Conservation (phyloP, 768 basidiomycete species). For the Boletus speciosus region DNA sequence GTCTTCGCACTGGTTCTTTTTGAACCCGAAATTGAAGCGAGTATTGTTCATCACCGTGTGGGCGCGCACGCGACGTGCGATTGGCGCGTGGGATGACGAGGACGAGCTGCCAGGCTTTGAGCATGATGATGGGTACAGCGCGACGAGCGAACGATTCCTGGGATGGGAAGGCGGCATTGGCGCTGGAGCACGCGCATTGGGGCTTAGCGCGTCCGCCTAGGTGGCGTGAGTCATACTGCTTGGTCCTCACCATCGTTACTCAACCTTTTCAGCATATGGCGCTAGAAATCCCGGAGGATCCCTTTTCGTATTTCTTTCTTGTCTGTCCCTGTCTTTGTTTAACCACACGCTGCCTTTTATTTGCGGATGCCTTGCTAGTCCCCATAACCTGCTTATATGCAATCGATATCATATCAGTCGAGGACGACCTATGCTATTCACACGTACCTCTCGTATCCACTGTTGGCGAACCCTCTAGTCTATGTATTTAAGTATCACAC, state of each 20-base stretch:
- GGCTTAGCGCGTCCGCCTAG: constrained; percentile 43
- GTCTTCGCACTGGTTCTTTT: constrained; percentile 97
- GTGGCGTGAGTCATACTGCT: constrained; percentile 24
- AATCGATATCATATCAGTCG: constrained; percentile 18
- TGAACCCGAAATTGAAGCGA: constrained; percentile 89
- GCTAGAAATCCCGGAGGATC: not conserved
- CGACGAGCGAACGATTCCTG: constrained; percentile 56
- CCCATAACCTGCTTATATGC: constrained; percentile 7
- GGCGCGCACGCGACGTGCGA: constrained; percentile 69
- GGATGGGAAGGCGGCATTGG: constrained; percentile 79
- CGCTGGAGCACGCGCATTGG: constrained; percentile 80
- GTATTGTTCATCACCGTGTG: constrained; percentile 90
- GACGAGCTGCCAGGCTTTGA: constrained; percentile 38
- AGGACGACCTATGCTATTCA: constrained; percentile 7
- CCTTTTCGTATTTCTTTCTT: not conserved
- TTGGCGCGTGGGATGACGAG: constrained; percentile 48
- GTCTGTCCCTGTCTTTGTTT: not conserved
- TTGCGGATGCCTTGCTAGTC: not conserved
- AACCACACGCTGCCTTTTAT: not conserved
- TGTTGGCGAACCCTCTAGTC: constrained; percentile 17
- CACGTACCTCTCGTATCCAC: constrained; percentile 12
- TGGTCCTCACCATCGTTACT: constrained; percentile 11
- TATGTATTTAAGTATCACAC: constrained; percentile 9
- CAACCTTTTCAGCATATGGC: constrained; percentile 11
- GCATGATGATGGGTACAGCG: constrained; percentile 35